phyloP scores from a whole-genome alignment of 768 basidiomycete species.

The Leccinum longicurvipes region DNA sequence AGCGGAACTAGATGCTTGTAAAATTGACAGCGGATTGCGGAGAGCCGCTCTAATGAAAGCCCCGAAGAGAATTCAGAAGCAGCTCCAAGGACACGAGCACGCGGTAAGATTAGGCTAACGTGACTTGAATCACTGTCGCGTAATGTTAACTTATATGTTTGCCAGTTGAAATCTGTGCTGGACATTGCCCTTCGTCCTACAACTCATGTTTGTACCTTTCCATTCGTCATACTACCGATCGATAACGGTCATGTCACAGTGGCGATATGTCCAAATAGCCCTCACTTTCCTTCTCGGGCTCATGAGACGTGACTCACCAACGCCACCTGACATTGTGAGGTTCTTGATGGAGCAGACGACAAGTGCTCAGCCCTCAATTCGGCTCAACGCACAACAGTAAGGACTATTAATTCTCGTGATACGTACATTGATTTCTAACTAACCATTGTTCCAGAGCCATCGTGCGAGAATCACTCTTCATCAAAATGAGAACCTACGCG shows the following conservation, averaged over 20 bases:
- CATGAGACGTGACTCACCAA: constrained; percentile 58
- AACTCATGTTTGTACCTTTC: constrained; percentile 60
- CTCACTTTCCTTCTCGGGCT: constrained; percentile 57
- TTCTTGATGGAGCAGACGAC: constrained; percentile 64
- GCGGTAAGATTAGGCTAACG: constrained; percentile 39
- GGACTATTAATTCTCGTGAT: constrained; percentile 5
- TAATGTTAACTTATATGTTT: constrained; percentile 2
- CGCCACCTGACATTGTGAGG: constrained; percentile 49
- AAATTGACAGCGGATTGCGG: constrained; percentile 44
- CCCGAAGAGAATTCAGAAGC: constrained; percentile 39
- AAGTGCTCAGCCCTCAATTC: constrained; percentile 71
- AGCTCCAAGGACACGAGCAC: constrained; percentile 43
- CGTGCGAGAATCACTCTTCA: constrained; percentile 59
- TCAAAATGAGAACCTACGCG: constrained; percentile 77
- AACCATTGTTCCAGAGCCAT: constrained; percentile 47
- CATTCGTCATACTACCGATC: neutral
- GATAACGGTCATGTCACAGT: constrained; percentile 42
- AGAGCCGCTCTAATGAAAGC: constrained; percentile 42
- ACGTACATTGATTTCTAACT: neutral
- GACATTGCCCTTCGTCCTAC: constrained; percentile 55
- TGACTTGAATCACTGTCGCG: neutral
- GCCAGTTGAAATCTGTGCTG: constrained; percentile 58
- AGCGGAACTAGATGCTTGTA: constrained; percentile 44
- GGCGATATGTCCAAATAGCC: constrained; percentile 79
- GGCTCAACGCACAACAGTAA: constrained; percentile 63